Evolutionary conservation across 1,284 basidiomycete species (phyloP), one percentile per base, ranked within the genome.

Genomic region (Sporisorium exsertum): DNA sequence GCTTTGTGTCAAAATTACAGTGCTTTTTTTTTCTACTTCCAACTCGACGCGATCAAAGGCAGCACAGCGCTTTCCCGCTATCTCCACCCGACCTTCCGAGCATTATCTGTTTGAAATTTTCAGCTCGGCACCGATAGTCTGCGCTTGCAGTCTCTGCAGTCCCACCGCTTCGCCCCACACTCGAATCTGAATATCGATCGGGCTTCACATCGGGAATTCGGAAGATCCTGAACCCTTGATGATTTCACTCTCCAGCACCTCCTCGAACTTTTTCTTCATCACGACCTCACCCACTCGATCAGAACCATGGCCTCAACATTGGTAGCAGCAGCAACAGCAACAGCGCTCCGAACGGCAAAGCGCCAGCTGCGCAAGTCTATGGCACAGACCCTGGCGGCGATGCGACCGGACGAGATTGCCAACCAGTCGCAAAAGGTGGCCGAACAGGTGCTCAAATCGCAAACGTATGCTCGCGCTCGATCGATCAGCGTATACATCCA

Each of bases 401-500:
- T 72, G 59, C 63, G 51, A 26, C 57, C 64, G 20, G 70, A 67
- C 45, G 70, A 66, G 40, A 60, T 67, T 13, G 64, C 40, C 12
- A 59, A 35, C 22, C 64, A 72, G 40, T 72, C 64, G 24, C 59
- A 47, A 33, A 62, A 72, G 18, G 80, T 86, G 5, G 66, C 82
- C 5, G 56, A 60, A 22, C 79, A 73, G 40, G 66, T 87, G 26
- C 71, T 87, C 47, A 26, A 58, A 24, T 85, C 85, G 16, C 77
- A 83, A 0, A 70, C 66, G 20, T 87, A 85, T 63, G 40, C 58
- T 26, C 43, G 53, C 3, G 84, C 86, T 6, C 32, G 54, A 0
- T 68, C 79, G 15, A 68, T 87, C 58, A 83, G 81, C 66, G 77
- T 85, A 50, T 87, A 86, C 72, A 79, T 87, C 45, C 85, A 83